phyloP scores from a whole-genome alignment of 2,329 filamentous ascomycete species.

The Nemania sp. region DNA sequence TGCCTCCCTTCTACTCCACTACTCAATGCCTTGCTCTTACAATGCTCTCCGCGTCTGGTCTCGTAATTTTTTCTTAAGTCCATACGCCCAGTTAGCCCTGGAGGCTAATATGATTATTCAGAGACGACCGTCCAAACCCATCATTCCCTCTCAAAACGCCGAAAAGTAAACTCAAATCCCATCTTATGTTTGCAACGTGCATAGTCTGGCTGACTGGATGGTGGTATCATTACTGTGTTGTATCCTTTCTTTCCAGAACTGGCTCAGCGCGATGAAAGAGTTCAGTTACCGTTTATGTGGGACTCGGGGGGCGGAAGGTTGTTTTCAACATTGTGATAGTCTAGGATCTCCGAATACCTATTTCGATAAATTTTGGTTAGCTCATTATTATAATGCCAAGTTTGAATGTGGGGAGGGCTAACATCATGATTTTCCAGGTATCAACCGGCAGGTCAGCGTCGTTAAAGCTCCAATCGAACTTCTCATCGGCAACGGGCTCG shows the following conservation, averaged over 20 bases:
- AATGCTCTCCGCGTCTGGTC: slow-evolving; percentile 23
- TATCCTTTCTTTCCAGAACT: slow-evolving; percentile 40
- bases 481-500: slow-evolving; percentile 94
- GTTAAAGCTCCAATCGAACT: slow-evolving; percentile 99
- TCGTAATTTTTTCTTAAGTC: slow-evolving; percentile 28
- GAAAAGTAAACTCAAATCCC: slow-evolving; percentile 43
- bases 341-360: slow-evolving; percentile 98
- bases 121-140: slow-evolving; percentile 40
- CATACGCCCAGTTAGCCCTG: slow-evolving; percentile 33
- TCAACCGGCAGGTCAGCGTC: slow-evolving; percentile 97
- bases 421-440: slow-evolving; percentile 99
- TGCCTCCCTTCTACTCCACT: slow-evolving; percentile 25
- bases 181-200: slow-evolving; percentile 39
- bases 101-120: slow-evolving; percentile 38
- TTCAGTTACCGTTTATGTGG: slow-evolving; percentile 54
- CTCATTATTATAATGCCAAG: slow-evolving; percentile 20
- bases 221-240: slow-evolving; percentile 44
- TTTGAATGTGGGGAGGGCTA: slow-evolving; percentile 52
- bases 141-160: slow-evolving; percentile 49
- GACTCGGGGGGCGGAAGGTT: slow-evolving; percentile 56
- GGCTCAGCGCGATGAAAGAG: slow-evolving; percentile 29
- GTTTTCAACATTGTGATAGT: slow-evolving; percentile 93
- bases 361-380: slow-evolving; percentile 46
- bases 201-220: slow-evolving; percentile 39
- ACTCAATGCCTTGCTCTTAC: slow-evolving; percentile 25